Percentiles rank a stretch among this genome's conserved stretches.
These are phyloP conservation scores for Phytophthora uliginosa DNA, from an alignment of 352 stramenopile species.

Conservation along the genomic window DNA sequence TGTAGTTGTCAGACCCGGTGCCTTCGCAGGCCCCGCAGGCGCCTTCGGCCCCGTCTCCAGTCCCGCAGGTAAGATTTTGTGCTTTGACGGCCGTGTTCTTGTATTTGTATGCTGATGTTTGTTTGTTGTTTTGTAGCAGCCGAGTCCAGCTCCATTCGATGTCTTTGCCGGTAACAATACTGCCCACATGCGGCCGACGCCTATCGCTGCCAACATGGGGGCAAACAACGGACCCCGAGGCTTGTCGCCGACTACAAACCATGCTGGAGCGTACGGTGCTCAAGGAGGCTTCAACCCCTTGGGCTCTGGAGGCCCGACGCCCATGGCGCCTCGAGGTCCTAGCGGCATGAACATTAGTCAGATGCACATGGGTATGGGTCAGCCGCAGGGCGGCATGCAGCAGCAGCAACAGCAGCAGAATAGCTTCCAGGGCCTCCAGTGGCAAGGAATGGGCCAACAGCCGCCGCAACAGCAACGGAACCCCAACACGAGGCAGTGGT, in stretches of 20 bases:
- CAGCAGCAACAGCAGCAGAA: conserved; percentile 63
- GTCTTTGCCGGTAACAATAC: conserved; percentile 60
- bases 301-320: conserved; percentile 41
- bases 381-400: conserved; percentile 52
- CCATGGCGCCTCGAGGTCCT: conserved; percentile 58
- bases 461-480: conserved; percentile 69
- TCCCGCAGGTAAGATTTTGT: conserved; percentile 39
- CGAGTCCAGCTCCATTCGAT: conserved; percentile 62
- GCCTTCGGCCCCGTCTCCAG: conserved; percentile 48
- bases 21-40: conserved; percentile 47
- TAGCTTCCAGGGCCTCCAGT: conserved; percentile 88
- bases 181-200: conserved; percentile 45
- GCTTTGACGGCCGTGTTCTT: neutral
- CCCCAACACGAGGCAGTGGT: conserved; percentile 66
- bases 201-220: conserved; percentile 37
- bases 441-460: conserved; percentile 83
- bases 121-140: conserved; percentile 21
- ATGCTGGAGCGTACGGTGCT: conserved; percentile 32
- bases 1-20: conserved; percentile 71
- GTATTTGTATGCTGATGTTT: conserved; percentile 2
- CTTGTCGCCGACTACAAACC: conserved; percentile 39
- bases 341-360: conserved; percentile 86
- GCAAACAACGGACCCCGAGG: conserved; percentile 42
- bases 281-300: conserved; percentile 58
- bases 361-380: conserved; percentile 84